Evolutionary conservation across 2,329 filamentous ascomycete genomes (phyloP).

Genomic region (Periconia macrospinosa): DNA sequence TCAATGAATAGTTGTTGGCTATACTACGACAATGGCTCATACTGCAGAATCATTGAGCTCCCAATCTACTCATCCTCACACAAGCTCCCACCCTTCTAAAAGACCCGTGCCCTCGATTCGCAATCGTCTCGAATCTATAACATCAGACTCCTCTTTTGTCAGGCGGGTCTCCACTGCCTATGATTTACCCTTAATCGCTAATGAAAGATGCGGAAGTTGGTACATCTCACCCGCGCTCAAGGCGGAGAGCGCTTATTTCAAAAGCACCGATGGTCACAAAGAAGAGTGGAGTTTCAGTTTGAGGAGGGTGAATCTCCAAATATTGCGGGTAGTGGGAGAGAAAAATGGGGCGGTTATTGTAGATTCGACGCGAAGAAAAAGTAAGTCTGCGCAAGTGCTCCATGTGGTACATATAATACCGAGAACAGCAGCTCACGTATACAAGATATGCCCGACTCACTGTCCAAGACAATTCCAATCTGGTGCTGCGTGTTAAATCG

Average conservation of each 20-base stretch:
- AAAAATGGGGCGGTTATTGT: conserved; percentile 72
- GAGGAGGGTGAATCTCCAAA: conserved; percentile 79
- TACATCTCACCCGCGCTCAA: conserved; percentile 73
- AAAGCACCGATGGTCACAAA: conserved; percentile 93
- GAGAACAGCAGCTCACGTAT: conserved; percentile 25
- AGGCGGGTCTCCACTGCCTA: conserved; percentile 59
- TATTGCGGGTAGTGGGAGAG: conserved; percentile 66
- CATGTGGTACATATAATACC: background rate
- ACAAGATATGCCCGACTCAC: conserved; percentile 77
- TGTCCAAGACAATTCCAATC: conserved; percentile 90
- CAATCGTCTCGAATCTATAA: conserved; percentile 82
- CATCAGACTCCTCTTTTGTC: conserved; percentile 76
- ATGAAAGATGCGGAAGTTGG: conserved; percentile 96
- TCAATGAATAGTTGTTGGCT: too few relatives aligned
- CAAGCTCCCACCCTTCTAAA: conserved; percentile 65
- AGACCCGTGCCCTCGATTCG: conserved; percentile 74
- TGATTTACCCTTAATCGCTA: conserved; percentile 75
- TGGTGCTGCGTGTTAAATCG: conserved; percentile 90
- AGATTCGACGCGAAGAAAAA: conserved; percentile 89
- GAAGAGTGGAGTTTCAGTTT: conserved; percentile 90
- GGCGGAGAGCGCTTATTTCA: conserved; percentile 84
- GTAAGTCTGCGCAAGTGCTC: conserved; percentile 45
- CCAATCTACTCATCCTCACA: conserved; percentile 57
- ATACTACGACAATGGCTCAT: conserved; percentile 9
- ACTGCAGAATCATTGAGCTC: conserved; percentile 8